Evolutionary conservation across 768 basidiomycete species (phyloP).

Genomic region (Crucibulum laeve): DNA sequence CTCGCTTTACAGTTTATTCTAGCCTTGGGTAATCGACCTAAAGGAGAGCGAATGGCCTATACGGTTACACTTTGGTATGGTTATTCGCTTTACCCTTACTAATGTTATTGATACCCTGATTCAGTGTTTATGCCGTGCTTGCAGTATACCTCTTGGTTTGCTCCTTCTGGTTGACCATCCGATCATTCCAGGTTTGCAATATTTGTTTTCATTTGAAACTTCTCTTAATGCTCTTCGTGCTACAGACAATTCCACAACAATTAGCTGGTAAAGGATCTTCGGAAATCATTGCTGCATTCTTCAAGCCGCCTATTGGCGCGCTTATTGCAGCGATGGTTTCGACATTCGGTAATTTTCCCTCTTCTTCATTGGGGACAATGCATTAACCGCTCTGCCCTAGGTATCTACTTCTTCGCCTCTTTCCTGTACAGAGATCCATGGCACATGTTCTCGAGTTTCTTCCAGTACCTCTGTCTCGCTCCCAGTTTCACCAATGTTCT

Average conservation of each 20-base stretch:
- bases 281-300: conserved; percentile 55
- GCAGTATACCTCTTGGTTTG: conserved; percentile 83
- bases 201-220: not conserved
- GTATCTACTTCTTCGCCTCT: conserved; percentile 80
- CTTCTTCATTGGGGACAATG: not conserved
- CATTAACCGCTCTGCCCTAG: conserved; percentile 22
- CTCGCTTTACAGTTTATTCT: conserved; percentile 70
- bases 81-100: not conserved
- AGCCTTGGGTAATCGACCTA: conserved; percentile 76
- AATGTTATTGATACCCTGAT: not conserved
- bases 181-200: conserved; percentile 65
- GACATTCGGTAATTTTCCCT: conserved; percentile 61
- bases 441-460: conserved; percentile 95
- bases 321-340: conserved; percentile 85
- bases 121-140: conserved; percentile 82
- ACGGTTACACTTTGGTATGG: conserved; percentile 67
- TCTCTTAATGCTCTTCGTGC: not conserved
- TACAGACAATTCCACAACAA: conserved; percentile 47
- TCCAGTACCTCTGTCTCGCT: conserved; percentile 86
- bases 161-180: conserved; percentile 78
- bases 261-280: conserved; percentile 43
- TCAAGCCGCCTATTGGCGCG: conserved; percentile 73
- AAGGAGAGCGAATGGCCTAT: conserved; percentile 79
- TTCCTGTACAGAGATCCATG: conserved; percentile 95
- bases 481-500: conserved; percentile 93